Evolutionary conservation across 768 basidiomycete genomes (phyloP), one percentile per base, ranked within the genome.

Genomic region (Suillus weaverae): DNA sequence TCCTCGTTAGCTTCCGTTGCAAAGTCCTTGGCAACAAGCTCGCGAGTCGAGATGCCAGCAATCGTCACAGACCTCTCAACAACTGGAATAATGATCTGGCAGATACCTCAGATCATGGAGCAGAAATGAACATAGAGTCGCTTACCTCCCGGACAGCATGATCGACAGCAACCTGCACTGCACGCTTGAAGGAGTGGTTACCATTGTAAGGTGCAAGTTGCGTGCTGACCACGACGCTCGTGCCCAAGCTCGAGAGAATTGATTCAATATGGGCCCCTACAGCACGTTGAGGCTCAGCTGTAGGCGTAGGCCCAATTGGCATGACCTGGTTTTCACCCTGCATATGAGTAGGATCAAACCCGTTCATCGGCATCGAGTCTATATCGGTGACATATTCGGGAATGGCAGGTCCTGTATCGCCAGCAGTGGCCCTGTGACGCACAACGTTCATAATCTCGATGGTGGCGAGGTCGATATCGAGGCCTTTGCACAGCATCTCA

Each of bases 31-130:
- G 89, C 86, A 22, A 97, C 94, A 11, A 99, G 82, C 73, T 99
- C 97, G 44, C 95, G 85, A 20, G 97, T 97, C 16, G 97, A 99
- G 68, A 99, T 99, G 32, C 95, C 95, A 13, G 97, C 97, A 68
- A 99, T 99, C 1, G 97, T 99, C 30, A 98, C 97, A 26, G 96
- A 98, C 61, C 97, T 87, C 71, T 99, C 97, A 30, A 99, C 96
- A 60, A 99, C 97, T 6, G 97, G 97, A 20, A 96, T 82, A 69
- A 99, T 96, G 65, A 99, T 98, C 89, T 95, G 68, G 1, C 54
- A 51, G 61, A 66, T 51, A 61, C 32, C 60, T 59, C 56, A 61
- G 33, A 33, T 4, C 35, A 41, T 30, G 5, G 35, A 60, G 35
- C 8, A 13, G 26, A n/a, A 1, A 33, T 14, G 14, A 22, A 10